Conservation (phyloP, 2,329 filamentous ascomycete genomes). For the Metarhizium humberi region DNA sequence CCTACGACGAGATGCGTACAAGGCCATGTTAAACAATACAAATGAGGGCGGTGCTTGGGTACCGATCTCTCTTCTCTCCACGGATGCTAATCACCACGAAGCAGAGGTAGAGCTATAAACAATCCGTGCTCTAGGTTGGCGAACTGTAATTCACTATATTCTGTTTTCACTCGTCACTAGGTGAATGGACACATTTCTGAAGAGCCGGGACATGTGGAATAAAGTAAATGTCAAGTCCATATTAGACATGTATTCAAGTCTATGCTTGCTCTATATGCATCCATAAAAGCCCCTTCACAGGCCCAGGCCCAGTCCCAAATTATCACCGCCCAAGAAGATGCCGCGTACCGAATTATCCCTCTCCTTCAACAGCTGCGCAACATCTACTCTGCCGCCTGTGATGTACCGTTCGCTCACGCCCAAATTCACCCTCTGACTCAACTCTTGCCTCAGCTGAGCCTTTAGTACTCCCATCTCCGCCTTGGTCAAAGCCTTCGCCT, state of each 20-base stretch:
- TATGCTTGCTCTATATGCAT: background rate
- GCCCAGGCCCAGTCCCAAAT: slow-evolving; percentile 18
- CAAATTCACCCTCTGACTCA: slow-evolving; percentile 69
- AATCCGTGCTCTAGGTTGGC: background rate
- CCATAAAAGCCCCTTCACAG: background rate
- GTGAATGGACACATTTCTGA: too few relatives aligned
- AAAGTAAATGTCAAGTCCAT: background rate
- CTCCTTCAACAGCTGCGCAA: slow-evolving; percentile 60
- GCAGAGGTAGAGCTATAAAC: slow-evolving; percentile 24
- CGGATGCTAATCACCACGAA: slow-evolving; percentile 20
- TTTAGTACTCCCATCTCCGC: slow-evolving; percentile 61
- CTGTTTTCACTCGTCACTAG: too few relatives aligned
- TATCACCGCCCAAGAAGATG: slow-evolving; percentile 32
- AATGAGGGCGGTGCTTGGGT: slow-evolving; percentile 18
- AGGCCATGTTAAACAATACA: slow-evolving; percentile 19
- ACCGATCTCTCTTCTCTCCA: slow-evolving; percentile 24
- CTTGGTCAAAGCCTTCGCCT: slow-evolving; percentile 59
- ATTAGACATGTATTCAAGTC: background rate
- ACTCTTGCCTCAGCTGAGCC: slow-evolving; percentile 61
- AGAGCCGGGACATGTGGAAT: background rate
- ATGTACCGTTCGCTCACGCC: slow-evolving; percentile 85
- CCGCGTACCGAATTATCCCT: slow-evolving; percentile 36
- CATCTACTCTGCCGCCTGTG: slow-evolving; percentile 73
- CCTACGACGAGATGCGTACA: slow-evolving; percentile 22
- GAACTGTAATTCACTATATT: too few relatives aligned